Evolutionary conservation across 2,329 filamentous ascomycete genomes (phyloP).

Genomic region (Ascocoryne sarcoides): DNA sequence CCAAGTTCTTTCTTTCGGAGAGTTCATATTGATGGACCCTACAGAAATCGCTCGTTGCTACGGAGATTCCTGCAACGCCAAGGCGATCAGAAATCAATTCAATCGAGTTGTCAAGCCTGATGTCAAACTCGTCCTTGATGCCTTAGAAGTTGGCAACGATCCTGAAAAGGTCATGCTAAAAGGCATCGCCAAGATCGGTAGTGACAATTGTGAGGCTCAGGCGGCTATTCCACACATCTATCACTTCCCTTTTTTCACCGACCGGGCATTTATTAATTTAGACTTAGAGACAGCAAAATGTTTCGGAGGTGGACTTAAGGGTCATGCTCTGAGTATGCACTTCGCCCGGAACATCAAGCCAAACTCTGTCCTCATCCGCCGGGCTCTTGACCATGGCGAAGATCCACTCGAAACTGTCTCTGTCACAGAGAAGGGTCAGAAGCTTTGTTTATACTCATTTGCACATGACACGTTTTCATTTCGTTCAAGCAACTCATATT

Average conservation of each 20-base stretch:
- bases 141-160: slow-evolving; percentile 6
- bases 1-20: not conserved
- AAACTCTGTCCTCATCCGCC: slow-evolving; percentile 28
- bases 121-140: slow-evolving; percentile 6
- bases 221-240: no score
- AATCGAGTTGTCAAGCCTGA: slow-evolving; percentile 7
- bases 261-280: slow-evolving; percentile 1
- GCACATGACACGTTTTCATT: slow-evolving; percentile 3
- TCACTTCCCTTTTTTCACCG: not conserved
- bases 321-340: slow-evolving; percentile 9
- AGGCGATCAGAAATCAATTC: slow-evolving; percentile 7
- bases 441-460: not conserved
- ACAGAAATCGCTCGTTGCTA: slow-evolving; percentile 13
- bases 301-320: slow-evolving; percentile 10
- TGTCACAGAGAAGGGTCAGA: slow-evolving; percentile 7
- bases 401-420: slow-evolving; percentile 27
- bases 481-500: not conserved
- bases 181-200: slow-evolving; percentile 5
- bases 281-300: slow-evolving; percentile 8
- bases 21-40: slow-evolving; percentile 8
- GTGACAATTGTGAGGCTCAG: slow-evolving; percentile 8
- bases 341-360: slow-evolving; percentile 28
- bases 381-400: slow-evolving; percentile 18
- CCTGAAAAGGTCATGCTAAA: slow-evolving; percentile 7
- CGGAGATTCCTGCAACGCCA: slow-evolving; percentile 6